Base-by-base conservation (phyloP, 2,329 filamentous ascomycete genomes). In the Bipolaris victoriae region DNA sequence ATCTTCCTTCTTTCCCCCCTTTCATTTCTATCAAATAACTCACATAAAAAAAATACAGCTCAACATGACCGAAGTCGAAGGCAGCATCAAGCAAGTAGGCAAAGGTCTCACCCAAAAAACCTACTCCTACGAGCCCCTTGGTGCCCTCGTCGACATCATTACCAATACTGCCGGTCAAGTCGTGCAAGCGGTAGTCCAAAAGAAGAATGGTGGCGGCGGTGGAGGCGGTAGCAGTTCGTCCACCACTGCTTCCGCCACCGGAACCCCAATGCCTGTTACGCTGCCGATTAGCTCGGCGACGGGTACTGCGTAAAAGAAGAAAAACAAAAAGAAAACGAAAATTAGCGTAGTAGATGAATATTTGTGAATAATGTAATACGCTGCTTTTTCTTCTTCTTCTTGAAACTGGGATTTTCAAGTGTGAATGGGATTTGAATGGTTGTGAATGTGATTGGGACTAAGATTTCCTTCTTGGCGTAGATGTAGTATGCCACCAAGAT, bases 31-130 rank as follows among this genome's bases (percentile, higher is more conserved):
- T 26, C 22, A 3, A n/a, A 36, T 62, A 15, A 61, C 31, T 29
- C 26, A 29, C 26, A 7, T 9, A 7, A 5, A 7, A 6, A 10
- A 2, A 5, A 18, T 1, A 15, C 49, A 69, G 67, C 62, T 66
- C 62, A 87, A 87, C 72, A 87, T 88, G 85, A 87, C 84, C 5
- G 76, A 78, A 57, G 80, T 80, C n/a, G 49, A 50, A 22, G 74
- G 70, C 60, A 73, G 52, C 47, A 67, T 55, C 45, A 77, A 72
- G 68, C 69, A 68, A 54, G 47, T 78, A 57, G 71, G 69, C n/a
- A 68, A 76, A 46, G 77, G 76, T 2, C 62, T 77, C 22, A 77
- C 78, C 5, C 79, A 85, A 68, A 85, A 82, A 73, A 81, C 80
- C n/a, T 86, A 81, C 64, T 75, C 73, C 4, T 85, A 85, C 61